A percentile compares a stretch with the other conserved stretches of the same genome.
Conservation (phyloP, 208 protist genomes). For the Porcisia hertigi region DNA sequence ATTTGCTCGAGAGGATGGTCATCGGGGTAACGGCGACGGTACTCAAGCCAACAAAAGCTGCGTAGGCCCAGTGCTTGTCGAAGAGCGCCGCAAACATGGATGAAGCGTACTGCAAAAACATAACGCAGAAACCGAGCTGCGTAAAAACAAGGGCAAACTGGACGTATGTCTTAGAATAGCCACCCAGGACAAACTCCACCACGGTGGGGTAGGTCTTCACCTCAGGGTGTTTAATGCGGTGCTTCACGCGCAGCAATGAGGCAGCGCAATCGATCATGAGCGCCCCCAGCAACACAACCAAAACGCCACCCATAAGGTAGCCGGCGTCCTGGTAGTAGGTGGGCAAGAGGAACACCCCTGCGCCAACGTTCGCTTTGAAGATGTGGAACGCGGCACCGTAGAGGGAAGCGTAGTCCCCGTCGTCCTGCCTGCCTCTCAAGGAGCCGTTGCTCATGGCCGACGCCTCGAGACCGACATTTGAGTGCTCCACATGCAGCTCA, state of each 20-base stretch:
- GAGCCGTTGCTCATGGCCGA: slow-evolving; percentile 40
- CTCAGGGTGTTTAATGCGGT: slow-evolving; percentile 49
- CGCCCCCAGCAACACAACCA: slow-evolving; percentile 49
- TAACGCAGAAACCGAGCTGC: slow-evolving; percentile 87
- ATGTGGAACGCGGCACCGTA: slow-evolving; percentile 76
- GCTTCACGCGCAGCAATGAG: slow-evolving; percentile 59
- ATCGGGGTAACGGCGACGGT: slow-evolving; percentile 65
- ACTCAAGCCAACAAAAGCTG: slow-evolving; percentile 48
- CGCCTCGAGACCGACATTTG: slow-evolving; percentile 47
- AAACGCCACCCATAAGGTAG: slow-evolving; percentile 49
- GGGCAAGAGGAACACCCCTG: slow-evolving; percentile 78
- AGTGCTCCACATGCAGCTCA: slow-evolving; percentile 35
- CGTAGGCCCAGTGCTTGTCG: slow-evolving; percentile 33
- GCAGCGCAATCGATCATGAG: slow-evolving; percentile 81
- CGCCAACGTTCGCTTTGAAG: slow-evolving; percentile 89
- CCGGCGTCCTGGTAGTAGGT: slow-evolving; percentile 81
- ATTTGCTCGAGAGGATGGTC: slow-evolving; percentile 66
- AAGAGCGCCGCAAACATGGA: slow-evolving; percentile 71
- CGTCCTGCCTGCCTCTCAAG: slow-evolving; percentile 8
- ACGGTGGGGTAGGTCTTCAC: slow-evolving; percentile 81
- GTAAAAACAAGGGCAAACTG: slow-evolving; percentile 81
- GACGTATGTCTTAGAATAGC: slow-evolving; percentile 56
- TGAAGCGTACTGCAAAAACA: slow-evolving; percentile 78
- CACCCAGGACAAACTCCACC: slow-evolving; percentile 65
- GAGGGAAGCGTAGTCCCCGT: slow-evolving; percentile 40